These are phyloP conservation scores for Scheffersomyces quercinus DNA, from an alignment of 1,139 yeast genomes.

Conservation along the genomic window DNA sequence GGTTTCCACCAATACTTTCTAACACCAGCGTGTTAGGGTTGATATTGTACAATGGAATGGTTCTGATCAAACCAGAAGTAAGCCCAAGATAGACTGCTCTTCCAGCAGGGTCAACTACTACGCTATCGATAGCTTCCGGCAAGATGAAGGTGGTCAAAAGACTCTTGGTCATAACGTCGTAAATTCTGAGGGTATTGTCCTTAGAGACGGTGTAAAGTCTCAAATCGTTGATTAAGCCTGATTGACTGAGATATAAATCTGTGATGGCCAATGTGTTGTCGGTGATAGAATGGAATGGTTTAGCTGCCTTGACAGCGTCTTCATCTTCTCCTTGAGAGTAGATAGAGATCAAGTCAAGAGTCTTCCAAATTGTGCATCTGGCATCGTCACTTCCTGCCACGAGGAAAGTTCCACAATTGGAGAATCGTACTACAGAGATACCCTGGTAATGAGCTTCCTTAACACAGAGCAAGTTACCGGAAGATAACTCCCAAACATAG, in stretches of 20 bases:
- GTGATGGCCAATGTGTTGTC: constrained; percentile 80
- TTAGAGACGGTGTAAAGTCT: constrained; percentile 69
- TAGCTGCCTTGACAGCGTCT: constrained; percentile 19
- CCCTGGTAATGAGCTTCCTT: constrained; percentile 86
- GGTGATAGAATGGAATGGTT: constrained; percentile 55
- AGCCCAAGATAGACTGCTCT: constrained; percentile 75
- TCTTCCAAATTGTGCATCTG: constrained; percentile 73
- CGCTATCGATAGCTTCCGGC: constrained; percentile 54
- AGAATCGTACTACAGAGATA: constrained; percentile 58
- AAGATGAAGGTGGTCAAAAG: constrained; percentile 72
- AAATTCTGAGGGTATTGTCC: constrained; percentile 75
- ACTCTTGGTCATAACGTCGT: constrained; percentile 46
- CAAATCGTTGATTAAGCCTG: constrained; percentile 57
- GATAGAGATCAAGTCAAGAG: constrained; percentile 56
- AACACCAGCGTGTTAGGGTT: constrained; percentile 42
- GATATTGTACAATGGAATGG: constrained; percentile 56
- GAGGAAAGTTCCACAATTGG: constrained; percentile 66
- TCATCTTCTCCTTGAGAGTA: constrained; percentile 21
- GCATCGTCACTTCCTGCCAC: constrained; percentile 83
- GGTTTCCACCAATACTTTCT: constrained; percentile 59
- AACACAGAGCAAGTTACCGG: constrained; percentile 72
- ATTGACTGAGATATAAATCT: constrained; percentile 51
- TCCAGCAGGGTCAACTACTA: constrained; percentile 81
- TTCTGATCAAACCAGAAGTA: constrained; percentile 59
- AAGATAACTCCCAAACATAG: constrained; percentile 82